Base-by-base conservation (phyloP, 1,139 yeast species). In the Diutina scorzettiae region DNA sequence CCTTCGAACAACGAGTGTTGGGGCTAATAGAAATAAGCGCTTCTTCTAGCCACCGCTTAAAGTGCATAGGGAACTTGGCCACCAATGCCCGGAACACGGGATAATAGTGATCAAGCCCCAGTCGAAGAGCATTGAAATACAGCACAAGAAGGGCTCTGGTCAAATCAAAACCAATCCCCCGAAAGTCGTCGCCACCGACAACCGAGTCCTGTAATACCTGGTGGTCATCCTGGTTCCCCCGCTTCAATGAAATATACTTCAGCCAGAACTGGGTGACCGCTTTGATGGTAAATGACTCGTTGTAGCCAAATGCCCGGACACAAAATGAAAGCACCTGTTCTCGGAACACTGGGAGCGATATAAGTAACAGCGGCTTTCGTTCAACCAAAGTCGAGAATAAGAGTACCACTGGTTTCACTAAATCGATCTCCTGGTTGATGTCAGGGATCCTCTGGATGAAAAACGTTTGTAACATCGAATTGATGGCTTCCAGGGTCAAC, bases 241-340 rank as follows among this genome's bases (percentile, higher is more conserved):
- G 67, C 49, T 73, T 73, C 50, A 79, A 62, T 24, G 68, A 60
- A 2, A 83, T 53, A 11, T 81, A 55, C 25, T 67, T 64, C 2
- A 65, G 63, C 94, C 94, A 85, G 51, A 85, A 84, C 47, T 72
- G 70, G 43, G 75, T 66, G 0, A 76, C 66, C 0, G 86, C 67
- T 47, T 76, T 74, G 37, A 85, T 59, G 2, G 84, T 73, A 51
- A 81, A 77, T 43, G 81, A 68, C 55, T 85, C 95, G 42, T 70
- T 69, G 0, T 78, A 69, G 7, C 59, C 52, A 36, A 84, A 59
- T 12, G 74, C 66, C 5, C 63, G 57, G 3, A 80, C 54, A 30
- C 65, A 61, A 56, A 70, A 64, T 17, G 62, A 60, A 20, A 78
- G 41, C 11, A 76, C 51, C n/a, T 44, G 30, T 55, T 47, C 12